A percentile compares a stretch with the other conserved stretches of the same genome.
Conservation (phyloP, 495 filamentous ascomycete species). For the Aspergillus wentii region DNA sequence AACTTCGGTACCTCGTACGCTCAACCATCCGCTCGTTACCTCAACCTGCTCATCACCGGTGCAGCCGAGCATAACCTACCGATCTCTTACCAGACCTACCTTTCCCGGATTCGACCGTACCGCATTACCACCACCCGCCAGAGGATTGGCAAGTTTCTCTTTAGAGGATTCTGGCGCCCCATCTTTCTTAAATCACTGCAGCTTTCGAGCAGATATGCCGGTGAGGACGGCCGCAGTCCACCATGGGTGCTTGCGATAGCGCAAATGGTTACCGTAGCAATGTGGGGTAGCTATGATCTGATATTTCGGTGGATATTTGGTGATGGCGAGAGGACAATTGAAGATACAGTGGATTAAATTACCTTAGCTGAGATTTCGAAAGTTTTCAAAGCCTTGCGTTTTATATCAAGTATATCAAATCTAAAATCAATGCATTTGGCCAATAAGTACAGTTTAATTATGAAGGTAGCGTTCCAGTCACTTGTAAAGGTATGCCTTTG, state of each 20-base stretch:
- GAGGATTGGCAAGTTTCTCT: slow-evolving; percentile 55
- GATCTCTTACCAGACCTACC: slow-evolving; percentile 63
- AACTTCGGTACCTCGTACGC: slow-evolving; percentile 66
- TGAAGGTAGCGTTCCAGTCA: neutral
- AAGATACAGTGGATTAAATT: slow-evolving; percentile 3
- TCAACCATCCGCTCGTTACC: slow-evolving; percentile 78
- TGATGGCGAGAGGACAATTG: slow-evolving; percentile 77
- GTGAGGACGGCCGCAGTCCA: slow-evolving; percentile 61
- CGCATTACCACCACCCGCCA: slow-evolving; percentile 62
- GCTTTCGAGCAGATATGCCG: slow-evolving; percentile 44
- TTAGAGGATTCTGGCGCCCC: slow-evolving; percentile 58
- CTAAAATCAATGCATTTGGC: slow-evolving; percentile 1
- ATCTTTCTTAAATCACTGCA: slow-evolving; percentile 44
- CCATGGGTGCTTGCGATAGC: slow-evolving; percentile 54
- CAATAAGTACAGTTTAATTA: slow-evolving; percentile 1
- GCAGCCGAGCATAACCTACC: slow-evolving; percentile 76
- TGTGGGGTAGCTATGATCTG: slow-evolving; percentile 76
- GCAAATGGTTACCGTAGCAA: slow-evolving; percentile 40
- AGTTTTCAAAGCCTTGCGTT: neutral
- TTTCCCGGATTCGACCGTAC: slow-evolving; percentile 63
- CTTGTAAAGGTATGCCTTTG: neutral
- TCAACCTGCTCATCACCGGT: slow-evolving; percentile 70
- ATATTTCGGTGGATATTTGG: slow-evolving; percentile 67
- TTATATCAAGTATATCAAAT: neutral
- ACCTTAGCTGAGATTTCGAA: neutral